Base-by-base conservation (phyloP, 352 stramenopile genomes). In the Globisporangium ultimum region DNA sequence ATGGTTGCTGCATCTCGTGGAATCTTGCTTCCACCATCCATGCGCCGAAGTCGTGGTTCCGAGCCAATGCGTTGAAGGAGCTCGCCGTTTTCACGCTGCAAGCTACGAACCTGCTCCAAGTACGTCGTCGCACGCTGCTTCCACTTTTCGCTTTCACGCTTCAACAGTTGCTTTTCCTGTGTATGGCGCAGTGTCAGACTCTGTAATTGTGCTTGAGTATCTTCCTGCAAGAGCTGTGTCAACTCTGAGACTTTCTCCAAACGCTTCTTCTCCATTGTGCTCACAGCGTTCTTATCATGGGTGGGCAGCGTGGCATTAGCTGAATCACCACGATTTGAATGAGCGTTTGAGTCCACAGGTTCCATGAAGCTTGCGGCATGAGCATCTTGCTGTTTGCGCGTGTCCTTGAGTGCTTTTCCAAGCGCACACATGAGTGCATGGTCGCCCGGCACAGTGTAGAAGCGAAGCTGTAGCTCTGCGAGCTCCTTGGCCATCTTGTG, bases 391-490 rank as follows among this genome's bases (percentile, higher is more conserved):
- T 73, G 36, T 20, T 54, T 56, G 18, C 76, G 77, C 66, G 88
- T 76, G 14, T 71, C 60, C 22, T 83, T 84, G 1, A 88, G 66
- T 0, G 74, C 77, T 40, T 72, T 69, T 0, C 76, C 81, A 11
- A 91, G 51, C 0, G 77, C 73, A 17, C 67, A 64, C 66, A 89
- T 75, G 21, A 88, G 58, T 17, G 50, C n/a, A 15, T 88, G 72
- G 54, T 85, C 72, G 0, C 64, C 64, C 0, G 64, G 66, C 12
- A 55, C 52, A 13, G 73, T 63, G 55, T 84, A 85, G 36, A 87
- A 89, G 14, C 80, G 70, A 14, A 91, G 60, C 52, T 88, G 70
- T 11, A 89, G 67, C 56, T 76, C 57, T 1, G 75, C 70, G 5
- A 91, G 66, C 22, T 88, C 72, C 21, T 68, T 73, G n/a, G 78